Conservation (phyloP, 805 yeast genomes). For the Candida takata region DNA sequence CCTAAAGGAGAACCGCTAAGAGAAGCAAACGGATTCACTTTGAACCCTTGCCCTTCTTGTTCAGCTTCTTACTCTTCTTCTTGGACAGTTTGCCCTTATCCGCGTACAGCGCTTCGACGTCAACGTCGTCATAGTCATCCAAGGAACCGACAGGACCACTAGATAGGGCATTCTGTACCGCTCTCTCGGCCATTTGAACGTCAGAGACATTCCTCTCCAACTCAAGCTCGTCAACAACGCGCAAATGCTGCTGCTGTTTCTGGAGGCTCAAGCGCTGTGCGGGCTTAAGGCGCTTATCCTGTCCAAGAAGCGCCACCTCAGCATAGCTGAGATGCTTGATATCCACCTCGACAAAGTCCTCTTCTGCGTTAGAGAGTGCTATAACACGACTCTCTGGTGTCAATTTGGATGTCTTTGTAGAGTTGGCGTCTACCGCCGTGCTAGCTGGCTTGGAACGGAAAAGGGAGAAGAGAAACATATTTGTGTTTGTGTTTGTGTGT, state of each 20-base stretch:
- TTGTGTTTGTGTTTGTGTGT: slow-evolving; percentile 1
- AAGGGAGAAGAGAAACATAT: slow-evolving; percentile 9
- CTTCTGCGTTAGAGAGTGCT: slow-evolving; percentile 23
- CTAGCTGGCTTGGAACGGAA: slow-evolving; percentile 3
- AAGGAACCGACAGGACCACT: background rate
- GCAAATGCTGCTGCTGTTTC: slow-evolving; percentile 2
- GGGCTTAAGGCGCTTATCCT: too few relatives aligned
- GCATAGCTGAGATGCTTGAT: slow-evolving; percentile 45
- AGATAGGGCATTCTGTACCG: slow-evolving; percentile 1
- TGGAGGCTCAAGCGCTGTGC: background rate
- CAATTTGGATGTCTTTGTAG: slow-evolving; percentile 3
- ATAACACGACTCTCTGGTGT: slow-evolving; percentile 17
- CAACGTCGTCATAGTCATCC: slow-evolving; percentile 9
- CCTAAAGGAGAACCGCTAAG: background rate
- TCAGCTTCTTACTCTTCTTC: slow-evolving; percentile 14
- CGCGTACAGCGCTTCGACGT: slow-evolving; percentile 9
- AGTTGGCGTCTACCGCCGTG: background rate
- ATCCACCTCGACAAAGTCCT: slow-evolving; percentile 39
- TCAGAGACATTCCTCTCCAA: slow-evolving; percentile 15
- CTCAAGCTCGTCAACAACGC: slow-evolving; percentile 13
- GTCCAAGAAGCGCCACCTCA: slow-evolving; percentile 36
- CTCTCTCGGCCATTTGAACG: slow-evolving; percentile 17
- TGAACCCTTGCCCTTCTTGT: slow-evolving; percentile 6
- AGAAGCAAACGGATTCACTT: background rate
- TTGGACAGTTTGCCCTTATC: slow-evolving; percentile 17